Evolutionary conservation across 257 asterid species (phyloP), one percentile per base, ranked within the genome.

Genomic region (Solanum chaucha): DNA sequence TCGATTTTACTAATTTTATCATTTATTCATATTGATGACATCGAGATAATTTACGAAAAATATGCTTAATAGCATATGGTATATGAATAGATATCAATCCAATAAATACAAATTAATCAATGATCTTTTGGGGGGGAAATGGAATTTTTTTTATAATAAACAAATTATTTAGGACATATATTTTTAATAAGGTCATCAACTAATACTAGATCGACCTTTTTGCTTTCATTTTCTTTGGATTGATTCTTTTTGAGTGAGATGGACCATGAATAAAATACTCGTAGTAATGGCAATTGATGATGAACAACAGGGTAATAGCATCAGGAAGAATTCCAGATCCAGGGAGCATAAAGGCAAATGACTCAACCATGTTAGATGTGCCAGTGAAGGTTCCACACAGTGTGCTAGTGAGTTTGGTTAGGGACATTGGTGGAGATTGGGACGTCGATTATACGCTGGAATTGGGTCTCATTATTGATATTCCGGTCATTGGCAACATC

Each of bases 311-410:
- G 95, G 93, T 87, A 48, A 93, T 96, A 13, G 93, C 92, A 5
- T 90, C 96, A 5, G 99, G 99, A 2, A 86, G 17, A 0, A 86
- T 96, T 44, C 97, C 98, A 30, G 99, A 96, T 35, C 99, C 98
- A 1, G 99, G 99, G 6, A 95, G 96, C 17, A 82, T 96, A 88
- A 94, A 93, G 87, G 99, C 91, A 22, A 86, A 90, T 22, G 96
- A 92, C 8, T 90, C 87, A 6, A 96, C 98, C 24, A 19, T 89
- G 75, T 20, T 96, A 74, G 93, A 92, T 11, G 97, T 94, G 44
- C 87, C 44, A 22, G 87, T 91, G 48, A 93, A 92, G 88, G 98
- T 95, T 72, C 90, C 98, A 2, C 95, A 95, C 92, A 92, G 87
- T 71, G 93, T 92, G 87, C 11, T 94, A 88, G 78, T 88, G 91